These are phyloP conservation scores for Spironucleus salmonicida DNA, from an alignment of 208 protist genomes.

Conservation along the genomic window DNA sequence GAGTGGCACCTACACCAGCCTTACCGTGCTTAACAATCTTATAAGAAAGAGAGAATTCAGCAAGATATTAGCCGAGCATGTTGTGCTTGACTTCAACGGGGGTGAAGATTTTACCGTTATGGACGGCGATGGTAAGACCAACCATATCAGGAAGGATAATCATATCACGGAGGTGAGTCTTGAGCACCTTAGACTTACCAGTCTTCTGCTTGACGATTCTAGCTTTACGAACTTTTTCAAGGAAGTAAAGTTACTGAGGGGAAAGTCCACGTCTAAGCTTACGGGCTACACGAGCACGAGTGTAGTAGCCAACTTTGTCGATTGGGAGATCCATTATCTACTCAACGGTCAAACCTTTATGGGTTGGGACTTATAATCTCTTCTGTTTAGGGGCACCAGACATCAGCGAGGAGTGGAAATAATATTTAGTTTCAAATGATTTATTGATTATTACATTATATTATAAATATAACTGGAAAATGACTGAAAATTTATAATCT, in stretches of 20 bases:
- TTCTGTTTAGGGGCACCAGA: too few relatives aligned
- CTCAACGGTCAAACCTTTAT: too few relatives aligned
- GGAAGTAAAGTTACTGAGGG: constrained; percentile 67
- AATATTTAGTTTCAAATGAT: too few relatives aligned
- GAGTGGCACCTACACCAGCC: constrained; percentile 91
- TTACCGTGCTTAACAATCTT: constrained; percentile 92
- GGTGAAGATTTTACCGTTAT: constrained; percentile 97
- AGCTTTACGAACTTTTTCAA: constrained; percentile 69
- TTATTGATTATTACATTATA: too few relatives aligned
- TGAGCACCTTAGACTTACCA: constrained; percentile 89
- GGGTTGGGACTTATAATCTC: too few relatives aligned
- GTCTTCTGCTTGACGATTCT: constrained; percentile 70
- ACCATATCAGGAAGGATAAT: constrained; percentile 99
- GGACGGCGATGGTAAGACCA: constrained; percentile 87
- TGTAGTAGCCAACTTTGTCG: too few relatives aligned
- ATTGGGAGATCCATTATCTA: too few relatives aligned
- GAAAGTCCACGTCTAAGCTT: constrained; percentile 72
- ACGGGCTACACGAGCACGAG: constrained; percentile 72
- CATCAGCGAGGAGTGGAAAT: too few relatives aligned
- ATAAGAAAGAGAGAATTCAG: constrained; percentile 97
- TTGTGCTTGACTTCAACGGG: constrained; percentile 91
- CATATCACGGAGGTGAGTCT: constrained; percentile 97
- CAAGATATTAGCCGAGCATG: constrained; percentile 98
- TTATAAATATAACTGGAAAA: too few relatives aligned
- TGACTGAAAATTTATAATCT: too few relatives aligned